Evolutionary conservation across 2,329 filamentous ascomycete species (phyloP).

Genomic region (Ophiocordyceps robertsii): DNA sequence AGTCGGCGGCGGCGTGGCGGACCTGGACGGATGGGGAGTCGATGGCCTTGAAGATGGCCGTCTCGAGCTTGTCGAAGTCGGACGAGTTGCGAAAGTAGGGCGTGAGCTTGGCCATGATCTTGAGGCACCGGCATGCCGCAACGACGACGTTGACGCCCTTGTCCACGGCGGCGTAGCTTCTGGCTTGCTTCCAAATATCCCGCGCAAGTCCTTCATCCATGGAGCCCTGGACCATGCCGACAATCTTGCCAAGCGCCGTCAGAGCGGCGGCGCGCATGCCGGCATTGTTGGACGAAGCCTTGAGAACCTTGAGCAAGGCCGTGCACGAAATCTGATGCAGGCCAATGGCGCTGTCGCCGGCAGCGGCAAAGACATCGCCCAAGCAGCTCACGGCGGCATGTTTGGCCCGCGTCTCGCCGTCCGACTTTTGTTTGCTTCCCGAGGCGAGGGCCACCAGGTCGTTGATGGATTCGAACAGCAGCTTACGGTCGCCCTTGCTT

Average conservation of each 20-base stretch:
- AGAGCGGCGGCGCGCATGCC: conserved; percentile 72
- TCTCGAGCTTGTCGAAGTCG: conserved; percentile 83
- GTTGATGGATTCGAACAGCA: conserved; percentile 89
- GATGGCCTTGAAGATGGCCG: conserved; percentile 70
- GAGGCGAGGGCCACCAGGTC: conserved; percentile 65
- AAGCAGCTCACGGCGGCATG: conserved; percentile 81
- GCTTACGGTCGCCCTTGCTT: conserved; percentile 72
- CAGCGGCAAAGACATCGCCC: conserved; percentile 80
- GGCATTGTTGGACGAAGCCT: conserved; percentile 64
- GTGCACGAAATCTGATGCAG: conserved; percentile 64
- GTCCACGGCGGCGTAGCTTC: conserved; percentile 62
- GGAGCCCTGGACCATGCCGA: conserved; percentile 59
- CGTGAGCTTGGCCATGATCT: conserved; percentile 57
- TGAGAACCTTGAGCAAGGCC: conserved; percentile 65
- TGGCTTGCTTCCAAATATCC: conserved; percentile 85
- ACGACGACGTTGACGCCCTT: conserved; percentile 73
- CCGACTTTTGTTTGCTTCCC: conserved; percentile 57
- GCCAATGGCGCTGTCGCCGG: conserved; percentile 83
- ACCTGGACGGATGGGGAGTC: conserved; percentile 66
- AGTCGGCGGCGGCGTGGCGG: conserved; percentile 75
- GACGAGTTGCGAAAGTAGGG: conserved; percentile 74
- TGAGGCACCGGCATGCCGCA: conserved; percentile 66
- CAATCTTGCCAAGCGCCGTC: conserved; percentile 60
- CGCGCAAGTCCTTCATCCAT: conserved; percentile 76
- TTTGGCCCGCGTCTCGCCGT: conserved; percentile 65